Conservation (phyloP, 2,329 filamentous ascomycete species). For the Hypoxylon sp. region DNA sequence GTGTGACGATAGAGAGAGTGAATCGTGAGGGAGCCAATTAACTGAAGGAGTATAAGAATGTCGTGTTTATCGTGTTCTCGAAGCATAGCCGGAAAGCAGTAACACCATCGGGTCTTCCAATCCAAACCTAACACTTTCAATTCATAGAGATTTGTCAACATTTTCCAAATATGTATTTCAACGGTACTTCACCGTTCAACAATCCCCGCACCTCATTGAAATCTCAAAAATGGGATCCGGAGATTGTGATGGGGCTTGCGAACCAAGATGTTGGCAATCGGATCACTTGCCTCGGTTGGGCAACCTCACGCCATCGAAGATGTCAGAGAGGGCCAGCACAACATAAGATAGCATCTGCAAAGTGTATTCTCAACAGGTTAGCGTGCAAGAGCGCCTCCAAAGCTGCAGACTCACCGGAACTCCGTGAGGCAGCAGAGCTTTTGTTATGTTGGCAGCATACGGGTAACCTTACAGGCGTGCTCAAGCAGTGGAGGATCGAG, state of each 20-base stretch:
- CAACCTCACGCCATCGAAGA: constrained; percentile 17
- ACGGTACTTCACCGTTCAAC: not conserved
- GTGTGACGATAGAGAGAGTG: not conserved
- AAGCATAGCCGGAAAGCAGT: constrained; percentile 1
- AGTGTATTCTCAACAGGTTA: constrained; percentile 20
- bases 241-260: constrained; percentile 34
- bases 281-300: constrained; percentile 34
- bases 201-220: not conserved
- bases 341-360: constrained; percentile 6
- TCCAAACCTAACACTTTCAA: not conserved
- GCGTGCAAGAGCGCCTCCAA: constrained; percentile 14
- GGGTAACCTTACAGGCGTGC: constrained; percentile 7
- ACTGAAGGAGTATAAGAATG: constrained; percentile 22
- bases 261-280: not conserved
- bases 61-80: not conserved
- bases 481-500: constrained; percentile 26
- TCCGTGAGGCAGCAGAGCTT: constrained; percentile 19
- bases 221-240: constrained; percentile 43
- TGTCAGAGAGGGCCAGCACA: constrained; percentile 21
- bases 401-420: constrained; percentile 30
- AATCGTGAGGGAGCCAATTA: constrained; percentile 24
- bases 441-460: constrained; percentile 36
- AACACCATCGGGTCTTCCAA: constrained; percentile 3
- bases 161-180: constrained; percentile 22
- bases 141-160: not conserved